Conservation (phyloP, 1,284 basidiomycete species). For the Ustilago sp. region DNA sequence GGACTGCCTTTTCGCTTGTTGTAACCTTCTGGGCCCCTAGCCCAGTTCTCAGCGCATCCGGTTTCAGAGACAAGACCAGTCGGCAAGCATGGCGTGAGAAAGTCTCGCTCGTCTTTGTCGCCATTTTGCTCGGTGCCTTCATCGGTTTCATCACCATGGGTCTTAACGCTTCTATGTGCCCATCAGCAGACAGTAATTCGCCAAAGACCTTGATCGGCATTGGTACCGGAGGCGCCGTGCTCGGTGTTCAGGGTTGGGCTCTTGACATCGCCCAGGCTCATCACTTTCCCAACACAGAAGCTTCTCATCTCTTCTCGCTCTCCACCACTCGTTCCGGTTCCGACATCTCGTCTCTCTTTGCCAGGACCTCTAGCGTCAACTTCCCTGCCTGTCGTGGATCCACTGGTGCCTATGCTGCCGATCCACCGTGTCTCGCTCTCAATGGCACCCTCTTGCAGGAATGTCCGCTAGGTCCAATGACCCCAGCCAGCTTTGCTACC, state of each 20-base stretch:
- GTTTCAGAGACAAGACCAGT: constrained; percentile 55
- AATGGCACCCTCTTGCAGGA: constrained; percentile 69
- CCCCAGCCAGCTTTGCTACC: constrained; percentile 28
- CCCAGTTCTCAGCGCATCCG: constrained; percentile 69
- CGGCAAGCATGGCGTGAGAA: constrained; percentile 69
- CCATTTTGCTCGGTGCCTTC: constrained; percentile 76
- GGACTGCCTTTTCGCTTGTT: constrained; percentile 54
- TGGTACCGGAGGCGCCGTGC: constrained; percentile 55
- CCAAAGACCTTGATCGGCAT: constrained; percentile 48
- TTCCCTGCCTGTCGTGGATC: constrained; percentile 75
- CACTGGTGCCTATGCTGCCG: constrained; percentile 75
- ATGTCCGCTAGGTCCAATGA: constrained; percentile 73
- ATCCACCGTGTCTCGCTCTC: constrained; percentile 76
- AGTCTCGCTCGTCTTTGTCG: constrained; percentile 61
- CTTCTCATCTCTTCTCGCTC: constrained; percentile 74
- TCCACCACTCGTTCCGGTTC: constrained; percentile 75
- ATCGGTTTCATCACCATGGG: constrained; percentile 96
- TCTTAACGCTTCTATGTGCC: constrained; percentile 91
- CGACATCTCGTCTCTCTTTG: constrained; percentile 88
- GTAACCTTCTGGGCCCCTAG: constrained; percentile 67
- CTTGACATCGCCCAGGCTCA: constrained; percentile 77
- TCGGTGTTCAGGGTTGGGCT: constrained; percentile 82
- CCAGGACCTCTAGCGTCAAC: constrained; percentile 17
- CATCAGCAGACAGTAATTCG: constrained; percentile 71
- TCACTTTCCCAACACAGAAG: constrained; percentile 73